These are phyloP conservation scores for Ceriops zippeliana DNA, from an alignment of 345 rosid species.

Conservation along the genomic window DNA sequence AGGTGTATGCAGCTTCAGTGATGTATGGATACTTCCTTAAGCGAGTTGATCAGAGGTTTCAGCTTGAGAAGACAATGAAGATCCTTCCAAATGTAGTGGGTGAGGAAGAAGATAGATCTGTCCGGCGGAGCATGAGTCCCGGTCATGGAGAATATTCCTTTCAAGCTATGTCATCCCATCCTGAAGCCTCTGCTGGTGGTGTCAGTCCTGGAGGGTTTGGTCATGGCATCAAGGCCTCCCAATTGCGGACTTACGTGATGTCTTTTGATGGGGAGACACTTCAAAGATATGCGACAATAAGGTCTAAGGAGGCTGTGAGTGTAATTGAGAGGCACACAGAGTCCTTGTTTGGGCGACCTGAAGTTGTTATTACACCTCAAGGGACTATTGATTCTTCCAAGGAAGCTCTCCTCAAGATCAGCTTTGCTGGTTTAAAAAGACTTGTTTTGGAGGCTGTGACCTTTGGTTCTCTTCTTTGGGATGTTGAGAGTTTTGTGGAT, in stretches of 20 bases:
- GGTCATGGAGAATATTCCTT: conserved; percentile 25
- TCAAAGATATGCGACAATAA: conserved; percentile 79
- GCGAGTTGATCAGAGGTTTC: conserved; percentile 90
- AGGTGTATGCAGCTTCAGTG: conserved; percentile 96
- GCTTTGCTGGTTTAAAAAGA: conserved; percentile 82
- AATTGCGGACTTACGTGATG: conserved; percentile 80
- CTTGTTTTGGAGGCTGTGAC: conserved; percentile 96
- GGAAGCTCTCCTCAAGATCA: conserved; percentile 69
- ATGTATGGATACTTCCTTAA: conserved; percentile 97
- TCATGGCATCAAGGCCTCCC: conserved; percentile 55
- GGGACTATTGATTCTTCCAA: conserved; percentile 71
- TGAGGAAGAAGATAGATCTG: conserved; percentile 27
- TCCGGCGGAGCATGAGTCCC: conserved; percentile 31
- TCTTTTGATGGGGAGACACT: conserved; percentile 91
- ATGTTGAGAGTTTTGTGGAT: conserved; percentile 88
- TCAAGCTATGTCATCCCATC: conserved; percentile 49
- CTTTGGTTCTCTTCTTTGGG: conserved; percentile 98
- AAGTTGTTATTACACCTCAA: conserved; percentile 60
- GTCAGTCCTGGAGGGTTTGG: conserved; percentile 55
- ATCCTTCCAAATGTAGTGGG: conserved; percentile 52
- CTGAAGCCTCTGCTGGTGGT: conserved; percentile 60
- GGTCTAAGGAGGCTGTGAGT: conserved; percentile 87
- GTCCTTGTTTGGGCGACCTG: conserved; percentile 89
- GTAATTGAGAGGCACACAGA: conserved; percentile 96
- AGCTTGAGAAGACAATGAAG: conserved; percentile 94